Conservation (phyloP, 257 asterid genomes). For the Penstemon davidsonii region DNA sequence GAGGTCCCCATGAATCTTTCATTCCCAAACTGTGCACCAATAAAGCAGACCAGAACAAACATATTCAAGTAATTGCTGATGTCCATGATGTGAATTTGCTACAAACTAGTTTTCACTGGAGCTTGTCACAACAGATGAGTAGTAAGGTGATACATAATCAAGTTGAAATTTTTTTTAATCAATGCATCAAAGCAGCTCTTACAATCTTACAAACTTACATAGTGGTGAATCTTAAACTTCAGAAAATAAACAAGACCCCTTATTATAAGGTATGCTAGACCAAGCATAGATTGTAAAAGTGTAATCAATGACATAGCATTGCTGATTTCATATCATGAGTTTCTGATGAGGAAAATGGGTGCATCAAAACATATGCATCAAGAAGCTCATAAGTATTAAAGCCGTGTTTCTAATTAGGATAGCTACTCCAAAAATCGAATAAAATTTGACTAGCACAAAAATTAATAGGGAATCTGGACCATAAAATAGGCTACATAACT, state of each 20-base stretch:
- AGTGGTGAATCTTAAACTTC: background rate
- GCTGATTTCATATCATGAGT: background rate
- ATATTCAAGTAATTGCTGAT: slow-evolving; percentile 3
- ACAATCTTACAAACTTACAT: slow-evolving; percentile 6
- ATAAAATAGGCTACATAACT: background rate
- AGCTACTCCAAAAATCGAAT: background rate
- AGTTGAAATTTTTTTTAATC: slow-evolving; percentile 4
- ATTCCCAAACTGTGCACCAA: slow-evolving; percentile 60
- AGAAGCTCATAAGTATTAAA: slow-evolving; percentile 7
- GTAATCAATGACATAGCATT: background rate
- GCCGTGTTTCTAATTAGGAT: background rate
- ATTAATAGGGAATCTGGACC: background rate
- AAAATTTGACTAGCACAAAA: background rate
- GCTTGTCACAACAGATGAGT: slow-evolving; percentile 13
- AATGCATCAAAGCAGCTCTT: slow-evolving; percentile 13
- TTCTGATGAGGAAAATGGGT: background rate
- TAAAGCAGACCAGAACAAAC: slow-evolving; percentile 4
- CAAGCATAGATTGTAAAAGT: slow-evolving; percentile 3
- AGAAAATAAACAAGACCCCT: background rate
- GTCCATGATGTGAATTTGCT: slow-evolving; percentile 5
- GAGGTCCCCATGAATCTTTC: slow-evolving; percentile 90
- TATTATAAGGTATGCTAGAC: background rate
- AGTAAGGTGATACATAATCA: slow-evolving; percentile 3
- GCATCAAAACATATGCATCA: background rate
- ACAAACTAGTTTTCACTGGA: background rate